Evolutionary conservation across 2,329 filamentous ascomycete genomes (phyloP).

Genomic region (Alternaria gansuensis): DNA sequence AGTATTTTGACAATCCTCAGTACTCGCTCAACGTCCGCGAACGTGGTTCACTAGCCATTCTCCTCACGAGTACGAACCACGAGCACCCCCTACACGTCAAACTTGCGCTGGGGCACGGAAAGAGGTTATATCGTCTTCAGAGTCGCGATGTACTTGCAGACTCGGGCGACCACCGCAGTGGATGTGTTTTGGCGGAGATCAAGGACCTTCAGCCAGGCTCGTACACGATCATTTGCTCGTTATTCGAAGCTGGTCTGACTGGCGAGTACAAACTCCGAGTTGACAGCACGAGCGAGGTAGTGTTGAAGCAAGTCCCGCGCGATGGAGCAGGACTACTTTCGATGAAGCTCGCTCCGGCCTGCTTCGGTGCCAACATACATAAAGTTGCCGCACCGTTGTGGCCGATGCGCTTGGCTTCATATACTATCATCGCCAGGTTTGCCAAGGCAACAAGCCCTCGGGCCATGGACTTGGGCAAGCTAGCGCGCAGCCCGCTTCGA

Average conservation of each 20-base stretch:
- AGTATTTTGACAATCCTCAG: conserved; percentile 88
- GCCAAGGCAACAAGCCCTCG: conserved; percentile 45
- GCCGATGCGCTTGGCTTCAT: conserved; percentile 65
- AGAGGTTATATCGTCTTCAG: conserved; percentile 73
- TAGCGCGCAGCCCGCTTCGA: conserved; percentile 64
- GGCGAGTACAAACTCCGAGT: conserved; percentile 79
- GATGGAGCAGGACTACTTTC: conserved; percentile 79
- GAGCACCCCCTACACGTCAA: conserved; percentile 85
- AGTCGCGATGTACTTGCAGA: conserved; percentile 80
- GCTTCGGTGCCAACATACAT: conserved; percentile 61
- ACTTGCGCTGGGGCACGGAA: conserved; percentile 78
- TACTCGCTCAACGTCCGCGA: conserved; percentile 71
- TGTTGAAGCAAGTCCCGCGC: conserved; percentile 69
- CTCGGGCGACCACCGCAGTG: conserved; percentile 87
- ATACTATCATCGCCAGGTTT: conserved; percentile 65
- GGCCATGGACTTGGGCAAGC: conserved; percentile 38
- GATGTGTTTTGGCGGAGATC: conserved; percentile 75
- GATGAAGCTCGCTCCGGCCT: conserved; percentile 64
- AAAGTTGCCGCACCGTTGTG: conserved; percentile 63
- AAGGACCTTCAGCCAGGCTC: conserved; percentile 70
- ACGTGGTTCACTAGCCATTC: conserved; percentile 71
- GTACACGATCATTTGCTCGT: conserved; percentile 91
- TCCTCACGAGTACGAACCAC: conserved; percentile 73
- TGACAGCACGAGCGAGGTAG: conserved; percentile 67
- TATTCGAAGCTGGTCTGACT: conserved; percentile 82